Conservation (phyloP, 1,284 basidiomycete genomes). For the Thelephora terrestris region DNA sequence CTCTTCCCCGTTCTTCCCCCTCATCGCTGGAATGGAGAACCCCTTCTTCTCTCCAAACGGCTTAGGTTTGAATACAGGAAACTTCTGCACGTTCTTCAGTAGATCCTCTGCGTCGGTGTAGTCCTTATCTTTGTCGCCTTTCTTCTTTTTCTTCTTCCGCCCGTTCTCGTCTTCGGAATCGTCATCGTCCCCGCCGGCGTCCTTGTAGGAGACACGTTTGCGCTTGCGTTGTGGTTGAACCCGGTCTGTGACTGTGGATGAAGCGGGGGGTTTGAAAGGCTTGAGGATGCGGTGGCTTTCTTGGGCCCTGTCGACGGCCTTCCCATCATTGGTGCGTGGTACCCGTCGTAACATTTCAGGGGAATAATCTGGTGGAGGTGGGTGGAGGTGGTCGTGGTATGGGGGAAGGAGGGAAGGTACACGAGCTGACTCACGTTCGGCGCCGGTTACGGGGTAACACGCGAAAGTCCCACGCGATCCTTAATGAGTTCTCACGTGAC, state of each 20-base stretch:
- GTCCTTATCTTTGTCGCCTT: conserved; percentile 37
- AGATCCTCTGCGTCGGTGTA: conserved; percentile 25
- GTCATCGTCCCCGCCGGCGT: conserved; percentile 34
- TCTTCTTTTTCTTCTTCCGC: conserved; percentile 51
- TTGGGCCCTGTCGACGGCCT: conserved; percentile 50
- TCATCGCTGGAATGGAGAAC: conserved; percentile 88
- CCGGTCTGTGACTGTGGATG: conserved; percentile 31
- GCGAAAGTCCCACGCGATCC: background rate
- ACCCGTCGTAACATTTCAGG: conserved; percentile 52
- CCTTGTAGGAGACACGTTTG: conserved; percentile 77
- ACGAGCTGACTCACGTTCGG: background rate
- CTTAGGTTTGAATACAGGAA: conserved; percentile 79
- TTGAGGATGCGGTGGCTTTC: conserved; percentile 65
- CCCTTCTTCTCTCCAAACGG: conserved; percentile 61
- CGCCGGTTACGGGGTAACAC: background rate
- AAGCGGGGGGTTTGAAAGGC: conserved; percentile 71
- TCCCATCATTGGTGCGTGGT: conserved; percentile 61
- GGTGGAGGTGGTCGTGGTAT: background rate
- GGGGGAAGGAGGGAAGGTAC: background rate
- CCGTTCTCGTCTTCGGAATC: conserved; percentile 35
- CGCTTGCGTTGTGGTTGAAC: conserved; percentile 68
- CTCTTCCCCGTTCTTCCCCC: conserved; percentile 64
- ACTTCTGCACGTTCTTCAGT: conserved; percentile 51
- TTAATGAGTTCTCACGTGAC: background rate
- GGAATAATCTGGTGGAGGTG: background rate